Percentiles rank a stretch among this genome's conserved stretches.
These are phyloP conservation scores for Chrysanthemum makinoi DNA, from an alignment of 129 eudicot genomes.

Conservation along the genomic window DNA sequence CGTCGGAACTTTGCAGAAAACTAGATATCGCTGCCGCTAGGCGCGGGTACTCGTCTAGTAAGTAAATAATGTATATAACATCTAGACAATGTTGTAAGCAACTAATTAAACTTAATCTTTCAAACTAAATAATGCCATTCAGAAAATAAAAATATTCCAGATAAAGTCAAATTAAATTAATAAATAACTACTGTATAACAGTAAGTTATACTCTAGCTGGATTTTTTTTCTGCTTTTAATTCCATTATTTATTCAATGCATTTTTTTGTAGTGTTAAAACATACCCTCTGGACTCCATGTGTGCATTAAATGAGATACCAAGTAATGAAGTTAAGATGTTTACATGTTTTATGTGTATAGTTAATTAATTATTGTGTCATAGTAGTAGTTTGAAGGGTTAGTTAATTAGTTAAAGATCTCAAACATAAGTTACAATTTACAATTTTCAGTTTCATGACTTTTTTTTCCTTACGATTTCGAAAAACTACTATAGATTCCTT, in stretches of 20 bases:
- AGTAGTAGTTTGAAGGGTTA: not conserved
- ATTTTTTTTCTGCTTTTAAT: not conserved
- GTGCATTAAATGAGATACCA: conserved; percentile 21
- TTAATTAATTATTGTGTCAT: not conserved
- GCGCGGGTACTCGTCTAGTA: too few relatives aligned
- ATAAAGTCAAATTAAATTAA: not conserved
- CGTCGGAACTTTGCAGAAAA: too few relatives aligned
- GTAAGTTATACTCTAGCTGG: not conserved
- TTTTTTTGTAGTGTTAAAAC: conserved; percentile 11
- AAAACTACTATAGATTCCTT: too few relatives aligned
- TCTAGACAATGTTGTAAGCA: too few relatives aligned
- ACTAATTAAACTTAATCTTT: too few relatives aligned
- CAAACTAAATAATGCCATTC: too few relatives aligned
- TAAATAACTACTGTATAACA: not conserved
- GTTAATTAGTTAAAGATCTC: not conserved
- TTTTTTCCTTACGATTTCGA: too few relatives aligned
- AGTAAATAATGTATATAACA: too few relatives aligned
- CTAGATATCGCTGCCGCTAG: too few relatives aligned
- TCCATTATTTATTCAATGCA: not conserved
- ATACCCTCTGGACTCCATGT: conserved; percentile 23
- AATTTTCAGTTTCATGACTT: too few relatives aligned
- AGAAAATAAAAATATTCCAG: not conserved
- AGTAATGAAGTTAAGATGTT: not conserved
- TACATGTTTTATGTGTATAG: conserved; percentile 4
- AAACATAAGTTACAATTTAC: too few relatives aligned